Evolutionary conservation across 1,139 yeast genomes (phyloP).

Genomic region (Pichia sp.): DNA sequence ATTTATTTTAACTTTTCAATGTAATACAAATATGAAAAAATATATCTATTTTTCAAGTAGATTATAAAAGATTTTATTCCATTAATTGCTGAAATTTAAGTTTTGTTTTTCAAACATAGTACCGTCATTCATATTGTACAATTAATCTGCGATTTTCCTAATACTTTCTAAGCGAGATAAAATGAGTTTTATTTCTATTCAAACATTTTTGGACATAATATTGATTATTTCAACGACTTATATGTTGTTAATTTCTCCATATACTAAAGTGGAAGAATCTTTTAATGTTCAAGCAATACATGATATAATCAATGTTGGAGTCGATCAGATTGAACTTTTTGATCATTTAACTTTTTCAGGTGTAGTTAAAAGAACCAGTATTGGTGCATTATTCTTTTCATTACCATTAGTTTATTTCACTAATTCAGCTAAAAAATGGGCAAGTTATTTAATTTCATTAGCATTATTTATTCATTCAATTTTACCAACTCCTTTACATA

Average conservation of each 20-base stretch:
- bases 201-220: slow-evolving; percentile 21
- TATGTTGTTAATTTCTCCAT: slow-evolving; percentile 48
- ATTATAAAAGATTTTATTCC: no score
- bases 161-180: no score
- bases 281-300: slow-evolving; percentile 87
- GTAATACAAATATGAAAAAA: no score
- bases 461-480: slow-evolving; percentile 24
- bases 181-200: neutral
- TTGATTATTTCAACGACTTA: slow-evolving; percentile 26
- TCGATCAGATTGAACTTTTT: slow-evolving; percentile 40
- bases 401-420: slow-evolving; percentile 18
- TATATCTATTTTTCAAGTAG: no score
- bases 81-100: no score
- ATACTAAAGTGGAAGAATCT: slow-evolving; percentile 90
- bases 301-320: slow-evolving; percentile 67
- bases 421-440: slow-evolving; percentile 31
- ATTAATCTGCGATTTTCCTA: no score
- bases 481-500: slow-evolving; percentile 11
- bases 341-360: slow-evolving; percentile 85
- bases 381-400: slow-evolving; percentile 63
- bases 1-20: no score
- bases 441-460: slow-evolving; percentile 49
- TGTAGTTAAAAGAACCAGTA: slow-evolving; percentile 78
- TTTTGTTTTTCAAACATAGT: no score
- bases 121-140: no score